Conservation (phyloP, 108 stramenopile genomes). For the Skeletonema marinoi region DNA sequence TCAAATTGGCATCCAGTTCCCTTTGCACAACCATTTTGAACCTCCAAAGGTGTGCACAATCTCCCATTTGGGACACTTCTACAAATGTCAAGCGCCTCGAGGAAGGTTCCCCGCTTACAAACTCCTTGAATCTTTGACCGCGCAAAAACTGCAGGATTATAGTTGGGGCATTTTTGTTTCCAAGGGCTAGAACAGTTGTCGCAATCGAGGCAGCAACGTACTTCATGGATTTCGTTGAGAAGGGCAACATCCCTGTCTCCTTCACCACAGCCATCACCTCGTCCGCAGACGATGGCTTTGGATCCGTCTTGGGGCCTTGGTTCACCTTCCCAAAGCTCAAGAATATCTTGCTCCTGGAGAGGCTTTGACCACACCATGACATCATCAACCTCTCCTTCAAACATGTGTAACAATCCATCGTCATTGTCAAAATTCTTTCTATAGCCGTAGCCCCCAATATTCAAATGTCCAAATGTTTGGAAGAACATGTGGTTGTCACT, state of each 20-base stretch:
- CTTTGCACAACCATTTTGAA: not conserved
- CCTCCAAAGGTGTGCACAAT: not conserved
- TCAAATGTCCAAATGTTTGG: not conserved
- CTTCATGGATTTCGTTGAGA: not conserved
- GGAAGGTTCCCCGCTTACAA: not conserved
- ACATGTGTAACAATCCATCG: not conserved
- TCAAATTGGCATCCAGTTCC: conserved; percentile 3
- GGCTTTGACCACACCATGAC: not conserved
- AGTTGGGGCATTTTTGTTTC: not conserved
- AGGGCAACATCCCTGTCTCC: not conserved
- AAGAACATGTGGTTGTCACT: not conserved
- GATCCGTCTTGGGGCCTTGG: not conserved
- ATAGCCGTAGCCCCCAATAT: not conserved
- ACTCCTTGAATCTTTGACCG: not conserved
- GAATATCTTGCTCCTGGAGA: conserved; percentile 4
- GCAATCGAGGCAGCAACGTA: not conserved
- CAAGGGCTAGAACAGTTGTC: not conserved
- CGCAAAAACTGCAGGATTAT: not conserved
- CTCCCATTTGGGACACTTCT: not conserved
- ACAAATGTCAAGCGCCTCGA: not conserved
- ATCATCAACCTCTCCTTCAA: conserved; percentile 10
- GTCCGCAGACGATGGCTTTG: not conserved
- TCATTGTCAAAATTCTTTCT: not conserved
- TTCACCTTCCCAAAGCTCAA: not conserved
- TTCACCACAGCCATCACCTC: not conserved